phyloP scores from a whole-genome alignment of 2,329 filamentous ascomycete species.

The Mollisiaceae sp. region DNA sequence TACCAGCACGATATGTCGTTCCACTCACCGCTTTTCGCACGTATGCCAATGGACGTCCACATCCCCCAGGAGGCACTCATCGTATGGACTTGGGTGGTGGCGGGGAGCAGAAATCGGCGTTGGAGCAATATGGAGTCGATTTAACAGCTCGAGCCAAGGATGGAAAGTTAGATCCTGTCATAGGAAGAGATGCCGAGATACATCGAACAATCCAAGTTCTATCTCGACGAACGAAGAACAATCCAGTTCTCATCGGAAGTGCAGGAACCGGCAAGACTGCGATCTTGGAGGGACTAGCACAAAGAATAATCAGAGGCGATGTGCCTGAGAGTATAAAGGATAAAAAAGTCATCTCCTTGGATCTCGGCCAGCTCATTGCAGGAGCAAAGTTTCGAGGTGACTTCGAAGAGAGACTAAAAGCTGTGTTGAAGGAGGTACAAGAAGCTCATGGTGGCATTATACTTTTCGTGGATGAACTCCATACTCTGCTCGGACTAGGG shows the following conservation, averaged over 20 bases:
- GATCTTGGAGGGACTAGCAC: constrained; percentile 86
- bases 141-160: constrained; percentile 83
- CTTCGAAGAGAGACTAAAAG: constrained; percentile 93
- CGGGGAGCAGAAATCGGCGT: constrained; percentile 77
- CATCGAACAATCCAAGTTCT: constrained; percentile 94
- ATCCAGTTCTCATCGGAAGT: constrained; percentile 86
- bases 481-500: constrained; percentile 87
- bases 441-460: constrained; percentile 89
- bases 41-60: constrained; percentile 76
- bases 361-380: constrained; percentile 91
- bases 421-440: constrained; percentile 84
- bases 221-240: constrained; percentile 89
- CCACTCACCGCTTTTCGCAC: constrained; percentile 52
- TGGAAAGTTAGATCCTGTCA: constrained; percentile 94
- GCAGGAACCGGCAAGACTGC: constrained; percentile 90
- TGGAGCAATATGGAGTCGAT: constrained; percentile 92
- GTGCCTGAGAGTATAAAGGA: constrained; percentile 96
- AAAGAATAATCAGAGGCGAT: constrained; percentile 88
- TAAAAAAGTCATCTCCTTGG: constrained; percentile 85
- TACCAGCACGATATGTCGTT: constrained; percentile 40
- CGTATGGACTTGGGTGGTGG: constrained; percentile 85
- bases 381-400: constrained; percentile 95
- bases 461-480: constrained; percentile 92
- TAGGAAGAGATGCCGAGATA: constrained; percentile 89
- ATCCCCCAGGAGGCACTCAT: constrained; percentile 90